Evolutionary conservation across 306 rosid genomes (phyloP).

Genomic region (Pyrus bretschneideri): DNA sequence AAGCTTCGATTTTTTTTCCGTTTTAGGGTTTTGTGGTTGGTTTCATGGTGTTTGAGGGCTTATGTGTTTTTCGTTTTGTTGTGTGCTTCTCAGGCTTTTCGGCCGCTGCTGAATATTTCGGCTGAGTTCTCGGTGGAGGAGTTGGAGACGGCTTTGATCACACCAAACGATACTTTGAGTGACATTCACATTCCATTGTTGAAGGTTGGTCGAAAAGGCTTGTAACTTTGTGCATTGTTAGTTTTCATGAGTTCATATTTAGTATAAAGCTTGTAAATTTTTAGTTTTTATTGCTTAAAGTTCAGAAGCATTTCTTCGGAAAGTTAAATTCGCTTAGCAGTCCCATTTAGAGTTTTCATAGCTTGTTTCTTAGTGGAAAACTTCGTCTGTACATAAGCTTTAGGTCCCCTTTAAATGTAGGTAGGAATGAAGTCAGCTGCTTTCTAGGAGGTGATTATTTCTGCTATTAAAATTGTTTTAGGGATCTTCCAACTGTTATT

Average conservation of each 20-base stretch:
- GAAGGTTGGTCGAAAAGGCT: slow-evolving; percentile 52
- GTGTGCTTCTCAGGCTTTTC: slow-evolving; percentile 54
- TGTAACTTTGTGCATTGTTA: slow-evolving; percentile 6
- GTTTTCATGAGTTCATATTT: neutral
- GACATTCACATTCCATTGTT: slow-evolving; percentile 90
- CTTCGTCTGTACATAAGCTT: neutral
- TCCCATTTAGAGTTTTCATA: neutral
- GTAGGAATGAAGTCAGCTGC: neutral
- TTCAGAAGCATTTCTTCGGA: neutral
- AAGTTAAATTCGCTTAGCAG: neutral
- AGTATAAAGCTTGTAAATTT: neutral
- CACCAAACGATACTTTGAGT: slow-evolving; percentile 84
- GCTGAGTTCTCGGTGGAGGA: slow-evolving; percentile 89
- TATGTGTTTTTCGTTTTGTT: neutral
- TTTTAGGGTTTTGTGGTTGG: slow-evolving; percentile 17
- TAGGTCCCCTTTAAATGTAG: neutral
- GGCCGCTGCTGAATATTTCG: slow-evolving; percentile 76
- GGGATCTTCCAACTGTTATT: neutral
- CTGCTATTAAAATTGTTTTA: neutral
- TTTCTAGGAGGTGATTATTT: neutral
- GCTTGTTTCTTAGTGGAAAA: neutral
- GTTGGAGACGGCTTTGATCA: slow-evolving; percentile 90
- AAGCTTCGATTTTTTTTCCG: neutral
- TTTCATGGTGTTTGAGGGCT: slow-evolving; percentile 20
- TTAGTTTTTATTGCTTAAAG: neutral